Conservation (phyloP, 2,329 filamentous ascomycete genomes). For the Neonectria hederae region DNA sequence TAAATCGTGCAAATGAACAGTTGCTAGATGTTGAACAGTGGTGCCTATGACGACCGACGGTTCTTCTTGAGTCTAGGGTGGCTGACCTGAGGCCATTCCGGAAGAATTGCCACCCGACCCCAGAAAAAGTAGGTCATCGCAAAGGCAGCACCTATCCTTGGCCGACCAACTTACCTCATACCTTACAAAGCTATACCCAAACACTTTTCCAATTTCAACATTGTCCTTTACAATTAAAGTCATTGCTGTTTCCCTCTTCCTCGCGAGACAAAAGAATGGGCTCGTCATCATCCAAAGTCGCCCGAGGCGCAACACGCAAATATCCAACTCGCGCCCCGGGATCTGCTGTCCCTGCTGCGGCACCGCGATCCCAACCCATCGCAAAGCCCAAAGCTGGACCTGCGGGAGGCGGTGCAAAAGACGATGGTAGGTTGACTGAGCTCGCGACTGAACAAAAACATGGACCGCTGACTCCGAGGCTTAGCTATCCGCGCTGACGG, state of each 20-base stretch:
- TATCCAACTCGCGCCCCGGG: constrained; percentile 54
- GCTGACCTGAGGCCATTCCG: constrained; percentile 20
- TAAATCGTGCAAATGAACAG: not conserved
- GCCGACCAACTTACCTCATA: not conserved
- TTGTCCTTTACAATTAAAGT: not conserved
- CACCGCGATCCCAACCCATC: constrained; percentile 30
- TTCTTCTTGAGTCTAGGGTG: not conserved
- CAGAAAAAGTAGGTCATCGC: constrained; percentile 20
- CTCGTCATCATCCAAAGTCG: constrained; percentile 57
- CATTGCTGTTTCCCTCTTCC: not conserved
- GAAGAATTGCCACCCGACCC: constrained; percentile 40
- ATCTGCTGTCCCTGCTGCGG: constrained; percentile 32
- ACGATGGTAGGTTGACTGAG: constrained; percentile 32
- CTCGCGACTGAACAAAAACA: not conserved
- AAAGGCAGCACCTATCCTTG: constrained; percentile 15
- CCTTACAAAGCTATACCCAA: not conserved
- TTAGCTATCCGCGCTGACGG: constrained; percentile 54
- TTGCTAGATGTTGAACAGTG: not conserved
- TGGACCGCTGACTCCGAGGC: constrained; percentile 18
- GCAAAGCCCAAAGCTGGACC: constrained; percentile 19
- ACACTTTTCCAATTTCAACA: constrained; percentile 7
- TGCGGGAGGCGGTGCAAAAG: constrained; percentile 24
- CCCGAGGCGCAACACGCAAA: constrained; percentile 51
- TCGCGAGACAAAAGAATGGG: constrained; percentile 50
- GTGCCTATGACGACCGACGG: not conserved